Base-by-base conservation (phyloP, 2,329 filamentous ascomycete species). In the Knufia petricola region DNA sequence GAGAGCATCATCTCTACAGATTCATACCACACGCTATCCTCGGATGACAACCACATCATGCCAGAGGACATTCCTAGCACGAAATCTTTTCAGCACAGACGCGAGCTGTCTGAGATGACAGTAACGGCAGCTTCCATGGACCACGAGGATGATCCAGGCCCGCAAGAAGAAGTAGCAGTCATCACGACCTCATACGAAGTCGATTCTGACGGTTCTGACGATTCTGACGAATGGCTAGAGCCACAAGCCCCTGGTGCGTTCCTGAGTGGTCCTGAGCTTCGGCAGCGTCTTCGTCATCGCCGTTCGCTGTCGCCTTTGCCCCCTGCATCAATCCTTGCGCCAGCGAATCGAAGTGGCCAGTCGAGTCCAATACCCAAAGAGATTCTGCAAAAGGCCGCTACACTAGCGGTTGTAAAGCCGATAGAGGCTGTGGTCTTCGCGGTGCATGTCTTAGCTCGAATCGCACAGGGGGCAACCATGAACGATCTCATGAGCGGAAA, bases 331-430 rank as follows among this genome's bases (percentile, higher is more conserved):
- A 84, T 82, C 51, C 66, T 88, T 3, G 75, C 79, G 3, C 63
- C 67, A 34, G 58, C 66, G 44, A n/a, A 60, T 67, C 41, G 64
- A 68, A 50, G 61, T 67, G 30, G 63, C 7, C 70, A 0, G 68
- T 75, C 28, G 71, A 73, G 46, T 69, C 74, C 37, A 68, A 84
- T 24, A 77, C 79, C 44, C 1, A 69, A 78, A 44, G 76, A 80
- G 2, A 76, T 94, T 24, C 75, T 94, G 21, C 78, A 82, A 49
- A 89, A 86, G 66, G 88, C 87, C 0, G 81, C 78, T 54, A 81
- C 85, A 45, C 75, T 92, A 24, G 74, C 94, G 3, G 69, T 95
- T 12, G 81, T 85, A 0, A 87, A 87, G n/a, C 87, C 89, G 0
- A 78, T 82, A 28, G 80, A 89, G 58, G 75, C 94, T 1, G 77